Percentiles rank a stretch among this genome's conserved stretches.
phyloP scores from a whole-genome alignment of 345 rosid genomes.

The Sonneratia caseolaris region DNA sequence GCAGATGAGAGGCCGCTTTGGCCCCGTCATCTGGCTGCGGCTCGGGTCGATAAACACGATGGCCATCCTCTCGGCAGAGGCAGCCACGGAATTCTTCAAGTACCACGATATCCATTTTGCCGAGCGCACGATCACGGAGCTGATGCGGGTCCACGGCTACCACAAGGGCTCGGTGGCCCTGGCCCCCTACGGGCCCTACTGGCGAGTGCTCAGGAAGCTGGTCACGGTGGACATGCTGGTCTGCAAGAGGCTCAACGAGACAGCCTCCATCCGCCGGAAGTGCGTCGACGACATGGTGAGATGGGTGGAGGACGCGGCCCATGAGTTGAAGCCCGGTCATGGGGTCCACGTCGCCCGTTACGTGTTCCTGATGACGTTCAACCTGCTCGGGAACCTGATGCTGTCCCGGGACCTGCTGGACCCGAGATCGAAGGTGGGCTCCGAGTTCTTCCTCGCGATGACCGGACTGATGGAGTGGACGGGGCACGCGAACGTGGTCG shows the following conservation, averaged over 20 bases:
- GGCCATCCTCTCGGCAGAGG: slow-evolving; percentile 39
- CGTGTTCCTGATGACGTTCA: slow-evolving; percentile 33
- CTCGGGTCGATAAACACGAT: slow-evolving; percentile 39
- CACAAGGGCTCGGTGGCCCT: slow-evolving; percentile 34
- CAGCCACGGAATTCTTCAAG: slow-evolving; percentile 42
- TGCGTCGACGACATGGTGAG: slow-evolving; percentile 32
- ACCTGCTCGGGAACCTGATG: slow-evolving; percentile 46
- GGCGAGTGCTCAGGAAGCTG: slow-evolving; percentile 39
- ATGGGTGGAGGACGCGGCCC: slow-evolving; percentile 37
- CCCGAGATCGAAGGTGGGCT: slow-evolving; percentile 24
- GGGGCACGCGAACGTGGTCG: slow-evolving; percentile 29
- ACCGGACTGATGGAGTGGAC: slow-evolving; percentile 26
- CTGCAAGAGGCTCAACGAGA: slow-evolving; percentile 30
- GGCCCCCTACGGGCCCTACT: slow-evolving; percentile 42
- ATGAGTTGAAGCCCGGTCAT: background rate
- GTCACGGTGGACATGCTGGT: slow-evolving; percentile 43
- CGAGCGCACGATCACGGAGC: slow-evolving; percentile 36
- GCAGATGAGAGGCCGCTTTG: slow-evolving; percentile 23
- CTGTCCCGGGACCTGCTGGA: slow-evolving; percentile 41
- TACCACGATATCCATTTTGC: slow-evolving; percentile 43
- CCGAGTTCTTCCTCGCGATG: slow-evolving; percentile 23
- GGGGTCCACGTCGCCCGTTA: slow-evolving; percentile 26
- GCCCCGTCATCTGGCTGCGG: slow-evolving; percentile 38
- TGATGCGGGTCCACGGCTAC: slow-evolving; percentile 32
- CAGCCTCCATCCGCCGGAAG: slow-evolving; percentile 24